These are phyloP conservation scores for Cyberlindnera maritima DNA, from an alignment of 805 yeast species.

Conservation along the genomic window DNA sequence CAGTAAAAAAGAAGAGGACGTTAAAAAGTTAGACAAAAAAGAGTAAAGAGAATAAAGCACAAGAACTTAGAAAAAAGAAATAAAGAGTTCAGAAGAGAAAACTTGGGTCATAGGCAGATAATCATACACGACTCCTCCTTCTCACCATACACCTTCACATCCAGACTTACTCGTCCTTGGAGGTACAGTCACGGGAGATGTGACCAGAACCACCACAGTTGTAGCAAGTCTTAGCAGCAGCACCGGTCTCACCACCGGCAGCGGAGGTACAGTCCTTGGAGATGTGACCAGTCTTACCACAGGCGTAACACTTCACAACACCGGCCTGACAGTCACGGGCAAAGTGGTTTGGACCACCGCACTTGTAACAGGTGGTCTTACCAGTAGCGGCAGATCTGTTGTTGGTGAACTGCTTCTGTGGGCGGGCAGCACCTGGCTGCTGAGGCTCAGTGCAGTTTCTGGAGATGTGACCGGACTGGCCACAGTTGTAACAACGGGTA, in stretches of 20 bases:
- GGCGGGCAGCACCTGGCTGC: conserved; percentile 18
- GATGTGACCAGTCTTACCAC: conserved; percentile 89
- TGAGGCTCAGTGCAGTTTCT: conserved; percentile 64
- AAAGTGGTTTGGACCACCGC: conserved; percentile 91
- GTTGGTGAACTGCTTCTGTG: conserved; percentile 13
- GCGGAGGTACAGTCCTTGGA: conserved; percentile 74
- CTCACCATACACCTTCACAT: background rate
- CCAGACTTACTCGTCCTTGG: conserved; percentile 8
- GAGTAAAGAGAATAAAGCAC: background rate
- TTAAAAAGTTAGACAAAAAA: background rate
- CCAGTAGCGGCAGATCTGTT: conserved; percentile 19
- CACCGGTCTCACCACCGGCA: conserved; percentile 38
- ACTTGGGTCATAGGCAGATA: conserved; percentile 8
- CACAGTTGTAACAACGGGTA: conserved; percentile 78
- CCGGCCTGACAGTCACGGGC: conserved; percentile 83
- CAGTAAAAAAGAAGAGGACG: background rate
- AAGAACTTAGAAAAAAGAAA: background rate
- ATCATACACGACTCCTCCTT: conserved; percentile 4
- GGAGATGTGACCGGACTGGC: conserved; percentile 78
- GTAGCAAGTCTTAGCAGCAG: conserved; percentile 38
- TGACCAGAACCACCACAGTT: conserved; percentile 66
- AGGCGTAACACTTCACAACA: conserved; percentile 80
- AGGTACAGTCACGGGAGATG: conserved; percentile 72
- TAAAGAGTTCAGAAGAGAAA: conserved; percentile 6
- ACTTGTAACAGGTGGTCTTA: conserved; percentile 72